phyloP scores from a whole-genome alignment of 495 filamentous ascomycete genomes.

The Penicillium canescens region DNA sequence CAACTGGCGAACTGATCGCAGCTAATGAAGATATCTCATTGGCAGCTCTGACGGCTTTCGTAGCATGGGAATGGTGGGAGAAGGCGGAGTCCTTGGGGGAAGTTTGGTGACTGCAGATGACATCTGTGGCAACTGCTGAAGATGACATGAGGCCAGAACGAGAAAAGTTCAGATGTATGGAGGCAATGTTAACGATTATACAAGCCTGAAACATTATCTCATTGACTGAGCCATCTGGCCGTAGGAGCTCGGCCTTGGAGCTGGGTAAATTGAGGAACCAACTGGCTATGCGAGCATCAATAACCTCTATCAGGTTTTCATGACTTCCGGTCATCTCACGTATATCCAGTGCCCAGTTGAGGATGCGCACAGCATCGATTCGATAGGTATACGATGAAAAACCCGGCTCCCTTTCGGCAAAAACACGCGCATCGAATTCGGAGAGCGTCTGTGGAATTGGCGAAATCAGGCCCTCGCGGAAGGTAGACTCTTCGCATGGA shows the following conservation, averaged over 20 bases:
- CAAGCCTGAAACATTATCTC: conserved; percentile 91
- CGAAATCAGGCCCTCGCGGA: conserved; percentile 37
- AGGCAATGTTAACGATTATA: conserved; percentile 68
- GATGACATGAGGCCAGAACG: conserved; percentile 51
- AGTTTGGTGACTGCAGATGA: conserved; percentile 45
- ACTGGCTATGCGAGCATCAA: conserved; percentile 75
- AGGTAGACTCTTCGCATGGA: conserved; percentile 46
- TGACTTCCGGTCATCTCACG: conserved; percentile 38
- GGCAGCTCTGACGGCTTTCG: conserved; percentile 75
- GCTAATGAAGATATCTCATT: conserved; percentile 75
- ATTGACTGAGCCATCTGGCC: conserved; percentile 65
- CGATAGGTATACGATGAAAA: conserved; percentile 48
- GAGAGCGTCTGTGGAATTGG: conserved; percentile 36
- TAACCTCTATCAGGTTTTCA: conserved; percentile 48
- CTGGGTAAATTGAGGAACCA: conserved; percentile 79
- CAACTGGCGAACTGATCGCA: conserved; percentile 68
- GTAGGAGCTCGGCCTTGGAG: conserved; percentile 67
- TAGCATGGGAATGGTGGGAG: conserved; percentile 64
- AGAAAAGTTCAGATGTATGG: conserved; percentile 46
- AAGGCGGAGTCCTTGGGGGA: conserved; percentile 50
- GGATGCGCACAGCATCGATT: conserved; percentile 65
- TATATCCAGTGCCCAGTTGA: conserved; percentile 66
- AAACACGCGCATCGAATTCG: conserved; percentile 45
- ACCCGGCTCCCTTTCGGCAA: conserved; percentile 43
- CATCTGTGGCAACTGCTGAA: conserved; percentile 42